Evolutionary conservation across 129 eudicot species (phyloP).

Genomic region (Flaveria linearis): DNA sequence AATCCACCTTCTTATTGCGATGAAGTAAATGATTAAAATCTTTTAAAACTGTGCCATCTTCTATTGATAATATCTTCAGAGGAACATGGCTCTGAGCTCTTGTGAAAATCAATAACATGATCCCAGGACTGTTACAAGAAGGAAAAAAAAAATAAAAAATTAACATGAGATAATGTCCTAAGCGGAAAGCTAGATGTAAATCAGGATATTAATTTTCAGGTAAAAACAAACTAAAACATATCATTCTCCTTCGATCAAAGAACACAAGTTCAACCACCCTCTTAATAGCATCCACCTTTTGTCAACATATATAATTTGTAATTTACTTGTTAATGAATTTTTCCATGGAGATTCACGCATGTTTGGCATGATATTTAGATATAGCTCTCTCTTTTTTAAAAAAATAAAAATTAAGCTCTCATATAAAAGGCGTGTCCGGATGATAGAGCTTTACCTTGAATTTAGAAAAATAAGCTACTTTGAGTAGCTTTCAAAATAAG

Average conservation of each 20-base stretch:
- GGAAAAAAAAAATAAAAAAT: not conserved
- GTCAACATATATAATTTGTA: not conserved
- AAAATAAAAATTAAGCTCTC: no score
- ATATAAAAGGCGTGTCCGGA: not conserved
- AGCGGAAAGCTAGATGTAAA: not conserved
- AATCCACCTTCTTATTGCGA: constrained; percentile 55
- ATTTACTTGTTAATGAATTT: not conserved
- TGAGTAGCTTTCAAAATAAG: not conserved
- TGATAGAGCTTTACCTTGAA: not conserved
- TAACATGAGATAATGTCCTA: not conserved
- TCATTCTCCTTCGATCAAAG: not conserved
- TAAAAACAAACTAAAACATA: not conserved
- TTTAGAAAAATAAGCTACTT: not conserved
- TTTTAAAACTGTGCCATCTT: constrained; percentile 50
- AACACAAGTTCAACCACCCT: constrained; percentile 19
- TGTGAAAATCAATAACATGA: constrained; percentile 42
- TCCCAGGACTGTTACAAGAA: constrained; percentile 40
- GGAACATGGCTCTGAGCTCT: constrained; percentile 47
- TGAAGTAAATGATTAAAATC: constrained; percentile 53
- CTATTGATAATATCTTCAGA: constrained; percentile 44
- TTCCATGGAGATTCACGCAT: not conserved
- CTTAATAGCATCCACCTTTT: not conserved
- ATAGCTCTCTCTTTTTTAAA: no score
- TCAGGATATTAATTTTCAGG: not conserved
- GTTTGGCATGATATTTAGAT: not conserved